A percentile compares a stretch with the other conserved stretches of the same genome.
These are phyloP conservation scores for Fusarium buxicola DNA, from an alignment of 2,329 filamentous ascomycete genomes.

Conservation along the genomic window DNA sequence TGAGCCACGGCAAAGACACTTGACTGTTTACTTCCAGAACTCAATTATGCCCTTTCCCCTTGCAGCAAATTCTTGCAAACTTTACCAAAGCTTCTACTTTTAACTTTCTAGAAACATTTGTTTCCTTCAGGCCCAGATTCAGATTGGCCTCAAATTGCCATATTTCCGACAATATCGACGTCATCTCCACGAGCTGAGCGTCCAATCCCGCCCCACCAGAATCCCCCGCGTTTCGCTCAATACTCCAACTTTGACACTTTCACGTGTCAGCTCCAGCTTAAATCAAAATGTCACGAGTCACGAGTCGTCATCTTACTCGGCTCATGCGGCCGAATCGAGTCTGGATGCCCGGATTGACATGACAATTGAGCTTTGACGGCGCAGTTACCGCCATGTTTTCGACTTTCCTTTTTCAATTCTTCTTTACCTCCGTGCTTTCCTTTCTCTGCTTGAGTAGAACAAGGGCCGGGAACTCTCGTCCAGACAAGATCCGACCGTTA, in stretches of 20 bases:
- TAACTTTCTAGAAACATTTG: conserved; percentile 5
- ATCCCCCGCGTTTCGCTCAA: conserved; percentile 30
- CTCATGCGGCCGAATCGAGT: conserved; percentile 34
- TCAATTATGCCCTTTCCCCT: background rate
- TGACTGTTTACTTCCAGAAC: no score
- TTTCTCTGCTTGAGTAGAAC: background rate
- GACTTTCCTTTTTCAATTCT: conserved; percentile 1
- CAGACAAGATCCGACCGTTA: background rate
- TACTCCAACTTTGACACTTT: conserved; percentile 37
- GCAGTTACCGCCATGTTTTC: background rate
- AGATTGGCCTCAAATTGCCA: no score
- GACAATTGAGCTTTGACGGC: conserved; percentile 9
- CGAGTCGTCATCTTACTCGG: conserved; percentile 40
- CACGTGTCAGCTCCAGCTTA: conserved; percentile 41
- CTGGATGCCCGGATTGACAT: conserved; percentile 12
- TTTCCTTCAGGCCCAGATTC: no score
- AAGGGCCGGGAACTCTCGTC: background rate
- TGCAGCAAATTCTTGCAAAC: background rate
- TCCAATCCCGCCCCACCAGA: conserved; percentile 15
- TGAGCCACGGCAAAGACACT: background rate
- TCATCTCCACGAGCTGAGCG: conserved; percentile 13
- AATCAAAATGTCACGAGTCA: conserved; percentile 40
- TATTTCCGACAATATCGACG: conserved; percentile 21
- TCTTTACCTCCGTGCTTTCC: background rate
- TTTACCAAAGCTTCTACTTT: background rate